Conservation (phyloP, 2,329 filamentous ascomycete genomes). For the Verticillium albo-atrum region DNA sequence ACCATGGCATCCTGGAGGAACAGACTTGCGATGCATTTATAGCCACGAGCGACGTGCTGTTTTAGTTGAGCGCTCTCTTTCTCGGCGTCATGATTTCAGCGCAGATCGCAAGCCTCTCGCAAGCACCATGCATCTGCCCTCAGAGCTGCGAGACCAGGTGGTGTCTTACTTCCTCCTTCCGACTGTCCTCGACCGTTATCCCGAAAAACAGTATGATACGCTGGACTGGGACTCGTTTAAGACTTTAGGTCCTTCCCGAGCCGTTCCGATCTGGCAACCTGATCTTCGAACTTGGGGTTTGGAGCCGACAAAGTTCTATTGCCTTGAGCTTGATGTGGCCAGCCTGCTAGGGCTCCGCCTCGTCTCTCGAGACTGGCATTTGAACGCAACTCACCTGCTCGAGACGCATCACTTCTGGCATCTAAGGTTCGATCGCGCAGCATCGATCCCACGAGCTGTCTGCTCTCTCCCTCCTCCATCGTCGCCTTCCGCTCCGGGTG, state of each 20-base stretch:
- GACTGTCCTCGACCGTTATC: not conserved
- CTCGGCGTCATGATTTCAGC: no score
- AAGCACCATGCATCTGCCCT: not conserved
- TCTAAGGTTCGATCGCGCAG: not conserved
- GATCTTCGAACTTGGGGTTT: not conserved
- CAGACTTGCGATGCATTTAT: no score
- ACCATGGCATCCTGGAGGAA: no score
- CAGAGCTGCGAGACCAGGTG: not conserved
- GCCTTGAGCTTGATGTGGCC: not conserved
- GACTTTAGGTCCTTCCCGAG: not conserved
- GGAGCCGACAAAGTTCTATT: not conserved
- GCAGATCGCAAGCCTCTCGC: not conserved
- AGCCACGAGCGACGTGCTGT: no score
- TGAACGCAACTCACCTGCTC: not conserved
- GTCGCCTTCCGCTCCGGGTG: not conserved
- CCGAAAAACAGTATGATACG: not conserved
- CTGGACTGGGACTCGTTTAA: not conserved
- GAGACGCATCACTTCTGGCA: conserved; percentile 1
- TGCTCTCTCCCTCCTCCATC: not conserved
- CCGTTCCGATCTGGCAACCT: not conserved
- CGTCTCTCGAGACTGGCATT: conserved; percentile 2
- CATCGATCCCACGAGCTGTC: not conserved
- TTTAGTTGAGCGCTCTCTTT: no score
- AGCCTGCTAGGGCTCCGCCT: not conserved
- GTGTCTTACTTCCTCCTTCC: not conserved